Percentiles rank a stretch among this genome's conserved stretches.
phyloP scores from a whole-genome alignment of 2,329 filamentous ascomycete species.

The Aspergillus ochraceus region DNA sequence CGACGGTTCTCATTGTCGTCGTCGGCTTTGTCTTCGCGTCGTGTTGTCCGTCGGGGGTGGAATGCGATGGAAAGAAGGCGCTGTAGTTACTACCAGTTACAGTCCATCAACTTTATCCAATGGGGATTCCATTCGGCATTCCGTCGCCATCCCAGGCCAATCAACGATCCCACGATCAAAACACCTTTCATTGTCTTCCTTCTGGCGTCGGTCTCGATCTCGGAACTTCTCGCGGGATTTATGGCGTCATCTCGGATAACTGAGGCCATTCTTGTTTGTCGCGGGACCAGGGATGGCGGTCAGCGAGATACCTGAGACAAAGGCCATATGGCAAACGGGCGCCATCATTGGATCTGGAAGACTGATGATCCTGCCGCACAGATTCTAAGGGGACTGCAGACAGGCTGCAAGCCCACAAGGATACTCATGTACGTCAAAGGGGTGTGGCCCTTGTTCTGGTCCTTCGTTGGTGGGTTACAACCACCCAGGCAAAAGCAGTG shows the following conservation, averaged over 20 bases:
- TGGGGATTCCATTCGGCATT: not conserved
- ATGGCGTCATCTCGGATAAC: conserved; percentile 10
- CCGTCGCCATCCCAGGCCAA: not conserved
- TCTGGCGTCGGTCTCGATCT: not conserved
- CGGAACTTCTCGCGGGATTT: conserved; percentile 3
- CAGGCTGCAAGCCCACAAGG: conserved; percentile 8
- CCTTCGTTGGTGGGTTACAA: conserved; percentile 3
- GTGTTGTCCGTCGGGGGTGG: not conserved
- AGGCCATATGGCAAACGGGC: conserved; percentile 9
- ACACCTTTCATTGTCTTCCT: not conserved
- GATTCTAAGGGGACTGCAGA: conserved; percentile 10
- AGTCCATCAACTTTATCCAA: not conserved
- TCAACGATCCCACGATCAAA: not conserved
- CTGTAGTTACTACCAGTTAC: not conserved
- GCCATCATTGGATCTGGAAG: conserved; percentile 15
- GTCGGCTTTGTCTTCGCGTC: not conserved
- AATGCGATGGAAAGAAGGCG: not conserved
- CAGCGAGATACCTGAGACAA: not conserved
- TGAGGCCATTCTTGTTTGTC: not conserved
- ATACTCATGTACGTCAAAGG: conserved; percentile 14
- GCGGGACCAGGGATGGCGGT: not conserved
- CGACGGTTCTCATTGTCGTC: not conserved
- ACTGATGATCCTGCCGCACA: conserved; percentile 15
- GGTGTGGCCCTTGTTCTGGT: conserved; percentile 1
- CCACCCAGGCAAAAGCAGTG: conserved; percentile 7